A percentile compares a stretch with the other conserved stretches of the same genome.
phyloP scores from a whole-genome alignment of 352 stramenopile genomes.

The Thalassiosira ordinaria region DNA sequence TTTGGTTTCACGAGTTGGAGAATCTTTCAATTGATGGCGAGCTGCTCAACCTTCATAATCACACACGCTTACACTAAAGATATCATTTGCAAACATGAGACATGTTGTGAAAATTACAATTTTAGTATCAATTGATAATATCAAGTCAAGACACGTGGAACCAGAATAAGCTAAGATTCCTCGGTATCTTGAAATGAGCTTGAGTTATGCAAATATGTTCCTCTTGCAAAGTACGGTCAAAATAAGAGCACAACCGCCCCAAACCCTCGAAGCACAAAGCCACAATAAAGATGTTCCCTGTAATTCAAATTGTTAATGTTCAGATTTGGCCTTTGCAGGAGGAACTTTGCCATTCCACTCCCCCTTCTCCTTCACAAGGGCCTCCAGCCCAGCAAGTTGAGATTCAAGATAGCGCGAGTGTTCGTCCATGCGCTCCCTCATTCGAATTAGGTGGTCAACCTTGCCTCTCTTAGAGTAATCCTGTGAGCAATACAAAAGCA shows the following conservation, averaged over 20 bases:
- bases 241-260: background rate
- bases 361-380: slow-evolving; percentile 72
- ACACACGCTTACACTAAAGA: too few species aligned
- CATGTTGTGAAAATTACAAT: too few species aligned
- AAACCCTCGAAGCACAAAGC: too few species aligned
- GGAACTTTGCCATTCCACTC: slow-evolving; percentile 44
- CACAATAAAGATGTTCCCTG: too few species aligned
- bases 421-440: slow-evolving; percentile 83
- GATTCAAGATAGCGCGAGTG: slow-evolving; percentile 80
- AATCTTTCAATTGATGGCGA: slow-evolving; percentile 71
- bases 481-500: slow-evolving; percentile 9
- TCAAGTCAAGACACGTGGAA: too few species aligned
- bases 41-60: slow-evolving; percentile 51
- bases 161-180: too few species aligned
- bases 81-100: too few species aligned
- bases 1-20: slow-evolving; percentile 84
- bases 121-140: slow-evolving; percentile 10
- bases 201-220: too few species aligned
- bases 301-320: too few species aligned
- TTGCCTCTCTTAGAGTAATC: slow-evolving; percentile 85
- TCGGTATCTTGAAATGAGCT: too few species aligned
- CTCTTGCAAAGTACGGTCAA: background rate
- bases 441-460: slow-evolving; percentile 84
- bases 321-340: slow-evolving; percentile 12
- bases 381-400: slow-evolving; percentile 82